A percentile compares a stretch with the other conserved stretches of the same genome.
These are phyloP conservation scores for Mychonastes homosphaera DNA, from an alignment of 139 green algal genomes.

Conservation along the genomic window DNA sequence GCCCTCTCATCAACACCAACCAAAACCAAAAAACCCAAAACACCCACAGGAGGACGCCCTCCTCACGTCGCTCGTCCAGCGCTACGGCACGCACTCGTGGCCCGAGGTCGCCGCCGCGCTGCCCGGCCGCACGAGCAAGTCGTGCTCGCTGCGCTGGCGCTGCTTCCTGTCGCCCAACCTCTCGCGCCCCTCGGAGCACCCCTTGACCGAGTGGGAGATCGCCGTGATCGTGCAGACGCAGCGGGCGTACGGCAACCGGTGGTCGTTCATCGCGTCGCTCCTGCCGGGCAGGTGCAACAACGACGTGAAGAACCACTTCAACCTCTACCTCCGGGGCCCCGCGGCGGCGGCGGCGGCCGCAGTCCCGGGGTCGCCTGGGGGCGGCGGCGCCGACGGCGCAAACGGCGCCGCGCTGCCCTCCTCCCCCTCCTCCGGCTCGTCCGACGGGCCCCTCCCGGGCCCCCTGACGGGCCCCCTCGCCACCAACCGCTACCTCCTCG, in stretches of 20 bases:
- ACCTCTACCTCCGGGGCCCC: slow-evolving; percentile 18
- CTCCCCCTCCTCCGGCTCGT: no score
- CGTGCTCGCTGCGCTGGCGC: slow-evolving; percentile 13
- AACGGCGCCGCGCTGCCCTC: no score
- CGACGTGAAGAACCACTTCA: slow-evolving; percentile 26
- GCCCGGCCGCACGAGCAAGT: slow-evolving; percentile 15
- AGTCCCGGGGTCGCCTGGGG: no score
- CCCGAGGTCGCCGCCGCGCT: slow-evolving; percentile 13
- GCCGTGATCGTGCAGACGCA: slow-evolving; percentile 19
- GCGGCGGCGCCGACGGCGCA: no score
- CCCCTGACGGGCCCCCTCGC: no score
- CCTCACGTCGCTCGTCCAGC: slow-evolving; percentile 10
- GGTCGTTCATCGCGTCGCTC: slow-evolving; percentile 12
- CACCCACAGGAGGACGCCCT: slow-evolving; percentile 15
- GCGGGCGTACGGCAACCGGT: slow-evolving; percentile 19
- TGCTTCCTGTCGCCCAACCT: slow-evolving; percentile 15
- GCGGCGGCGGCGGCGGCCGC: background rate
- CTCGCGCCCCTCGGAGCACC: slow-evolving; percentile 13
- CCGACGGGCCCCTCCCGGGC: no score
- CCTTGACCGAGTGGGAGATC: slow-evolving; percentile 18
- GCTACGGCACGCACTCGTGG: slow-evolving; percentile 18
- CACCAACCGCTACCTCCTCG: no score
- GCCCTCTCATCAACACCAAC: no score
- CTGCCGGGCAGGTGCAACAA: slow-evolving; percentile 22
- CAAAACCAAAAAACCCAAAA: no score